A percentile compares a stretch with the other conserved stretches of the same genome.
Evolutionary conservation across 345 rosid species (phyloP).

Genomic region (Camelina hispida): DNA sequence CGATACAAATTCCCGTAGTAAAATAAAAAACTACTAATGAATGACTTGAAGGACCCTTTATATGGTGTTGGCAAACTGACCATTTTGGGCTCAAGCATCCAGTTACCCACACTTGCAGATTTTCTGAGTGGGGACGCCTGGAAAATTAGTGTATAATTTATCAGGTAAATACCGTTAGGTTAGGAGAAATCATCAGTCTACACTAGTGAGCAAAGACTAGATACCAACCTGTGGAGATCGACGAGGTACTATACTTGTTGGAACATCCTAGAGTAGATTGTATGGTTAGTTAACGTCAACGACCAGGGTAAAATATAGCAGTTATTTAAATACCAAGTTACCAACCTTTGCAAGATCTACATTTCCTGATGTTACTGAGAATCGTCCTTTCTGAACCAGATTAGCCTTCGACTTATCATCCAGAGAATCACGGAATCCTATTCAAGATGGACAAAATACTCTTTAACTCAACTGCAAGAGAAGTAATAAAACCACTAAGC

Average conservation of each 20-base stretch:
- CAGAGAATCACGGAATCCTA: slow-evolving; percentile 90
- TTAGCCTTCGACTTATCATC: slow-evolving; percentile 93
- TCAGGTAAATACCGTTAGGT: slow-evolving; percentile 29
- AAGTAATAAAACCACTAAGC: slow-evolving; percentile 9
- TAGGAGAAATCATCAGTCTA: slow-evolving; percentile 21
- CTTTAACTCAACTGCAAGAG: slow-evolving; percentile 6
- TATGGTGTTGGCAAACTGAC: slow-evolving; percentile 30
- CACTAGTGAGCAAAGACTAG: slow-evolving; percentile 39
- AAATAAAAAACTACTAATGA: neutral
- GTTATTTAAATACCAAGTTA: slow-evolving; percentile 42
- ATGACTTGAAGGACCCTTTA: slow-evolving; percentile 5
- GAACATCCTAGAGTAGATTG: slow-evolving; percentile 76
- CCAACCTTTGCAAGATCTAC: slow-evolving; percentile 83
- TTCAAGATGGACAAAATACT: slow-evolving; percentile 30
- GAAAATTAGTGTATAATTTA: slow-evolving; percentile 40
- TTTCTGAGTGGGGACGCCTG: slow-evolving; percentile 90
- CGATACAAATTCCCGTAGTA: neutral
- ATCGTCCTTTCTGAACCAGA: slow-evolving; percentile 95
- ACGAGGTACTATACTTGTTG: slow-evolving; percentile 76
- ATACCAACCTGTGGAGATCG: slow-evolving; percentile 82
- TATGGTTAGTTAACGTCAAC: slow-evolving; percentile 53
- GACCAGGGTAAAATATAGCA: slow-evolving; percentile 19
- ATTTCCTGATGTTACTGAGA: slow-evolving; percentile 98
- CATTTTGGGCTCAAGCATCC: slow-evolving; percentile 75
- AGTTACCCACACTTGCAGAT: slow-evolving; percentile 97